Evolutionary conservation across 306 rosid genomes (phyloP).

Genomic region (Datisca glomerata): DNA sequence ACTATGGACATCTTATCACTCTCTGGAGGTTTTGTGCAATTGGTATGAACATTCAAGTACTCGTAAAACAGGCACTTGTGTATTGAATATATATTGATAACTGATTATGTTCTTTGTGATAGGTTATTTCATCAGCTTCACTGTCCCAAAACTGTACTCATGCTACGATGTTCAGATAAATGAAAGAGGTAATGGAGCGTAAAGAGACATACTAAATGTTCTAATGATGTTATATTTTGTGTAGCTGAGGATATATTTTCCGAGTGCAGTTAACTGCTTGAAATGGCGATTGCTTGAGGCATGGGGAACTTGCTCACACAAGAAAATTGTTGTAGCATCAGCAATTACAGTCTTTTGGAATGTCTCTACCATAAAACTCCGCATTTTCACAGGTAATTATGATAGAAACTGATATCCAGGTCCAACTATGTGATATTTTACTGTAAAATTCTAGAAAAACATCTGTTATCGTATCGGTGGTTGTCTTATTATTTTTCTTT

Average conservation of each 20-base stretch:
- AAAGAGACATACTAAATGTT: constrained; percentile 1
- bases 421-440: too few species aligned
- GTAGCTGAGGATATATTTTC: constrained; percentile 4
- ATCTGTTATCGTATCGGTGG: too few species aligned
- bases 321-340: constrained; percentile 48
- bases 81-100: constrained; percentile 6
- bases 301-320: constrained; percentile 76
- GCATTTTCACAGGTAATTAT: constrained; percentile 51
- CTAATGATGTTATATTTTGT: not conserved
- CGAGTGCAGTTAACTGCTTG: constrained; percentile 34
- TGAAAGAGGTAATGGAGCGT: constrained; percentile 36
- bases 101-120: constrained; percentile 5
- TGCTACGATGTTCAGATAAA: constrained; percentile 47
- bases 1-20: constrained; percentile 74
- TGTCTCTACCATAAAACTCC: constrained; percentile 53
- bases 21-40: constrained; percentile 61
- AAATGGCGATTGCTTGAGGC: constrained; percentile 44
- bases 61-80: too few species aligned
- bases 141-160: constrained; percentile 65
- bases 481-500: not conserved
- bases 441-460: too few species aligned
- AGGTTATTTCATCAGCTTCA: constrained; percentile 72
- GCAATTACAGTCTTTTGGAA: constrained; percentile 63
- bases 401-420: not conserved
- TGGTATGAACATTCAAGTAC: constrained; percentile 31